Base-by-base conservation (phyloP, 1,284 basidiomycete species). In the Sanguinoderma infundibulare region DNA sequence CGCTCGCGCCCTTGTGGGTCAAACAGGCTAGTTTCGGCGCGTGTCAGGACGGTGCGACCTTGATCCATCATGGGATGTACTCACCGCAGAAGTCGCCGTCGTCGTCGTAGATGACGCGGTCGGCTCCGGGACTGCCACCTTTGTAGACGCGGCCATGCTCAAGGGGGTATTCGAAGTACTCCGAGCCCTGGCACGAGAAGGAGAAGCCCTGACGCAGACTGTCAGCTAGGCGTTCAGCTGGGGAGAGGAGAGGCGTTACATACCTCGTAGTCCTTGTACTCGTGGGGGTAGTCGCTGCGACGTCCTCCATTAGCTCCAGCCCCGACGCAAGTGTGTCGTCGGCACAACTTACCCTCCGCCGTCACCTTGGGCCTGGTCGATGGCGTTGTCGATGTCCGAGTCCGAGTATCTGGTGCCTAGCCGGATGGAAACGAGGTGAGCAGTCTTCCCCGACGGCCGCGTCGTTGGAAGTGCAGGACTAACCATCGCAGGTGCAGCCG, bases 91-190 rank as follows among this genome's bases (percentile, higher is more conserved):
- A 73, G 51, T 74, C 65, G 30, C 69, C 72, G 53, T 50, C 56
- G 14, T 67, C 42, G 65, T 77, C 74, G 60, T 77, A 79, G 54
- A 79, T 77, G 52, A 79, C 78, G 32, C 77, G 74, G 64, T 79
- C 75, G 28, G 76, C 75, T 9, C 77, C 77, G 9, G 76, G 76
- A 57, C 74, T 76, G 24, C 74, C 76, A 38, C 76, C 74, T 15
- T 55, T 70, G 66, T 79, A 78, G 7, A 68, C 67, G 2, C 62
- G 46, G 35, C 72, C 72, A 10, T 66, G 64, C 65, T 74, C 64
- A 30, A 78, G 67, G 22, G 75, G 77, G 60, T 69, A 79, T 62
- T 77, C 74, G 53, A 70, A 77, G 70, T 74, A 76, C 32, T 70
- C 68, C n/a, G n/a, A n/a, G 12, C 70, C 69, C 8, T 58, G 53